phyloP scores from a whole-genome alignment of 805 yeast genomes.

The Schwanniomyces polymorphus region DNA sequence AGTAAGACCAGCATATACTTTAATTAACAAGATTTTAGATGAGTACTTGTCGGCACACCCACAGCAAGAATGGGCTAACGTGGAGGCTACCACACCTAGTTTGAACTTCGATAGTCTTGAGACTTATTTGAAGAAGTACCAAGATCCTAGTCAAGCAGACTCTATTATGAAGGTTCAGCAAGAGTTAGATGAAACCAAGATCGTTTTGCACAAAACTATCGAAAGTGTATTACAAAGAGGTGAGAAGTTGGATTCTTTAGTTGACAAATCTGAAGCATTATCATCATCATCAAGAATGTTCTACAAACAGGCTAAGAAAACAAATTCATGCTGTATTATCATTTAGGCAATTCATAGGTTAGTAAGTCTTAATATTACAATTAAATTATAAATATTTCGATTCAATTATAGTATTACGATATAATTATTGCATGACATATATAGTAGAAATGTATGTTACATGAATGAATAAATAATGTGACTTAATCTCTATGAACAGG shows the following conservation, averaged over 20 bases:
- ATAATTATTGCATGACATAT: no score
- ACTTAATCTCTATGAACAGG: background rate
- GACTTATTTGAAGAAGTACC: conserved; percentile 76
- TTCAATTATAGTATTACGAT: background rate
- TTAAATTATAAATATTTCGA: background rate
- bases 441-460: background rate
- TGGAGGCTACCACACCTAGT: conserved; percentile 44
- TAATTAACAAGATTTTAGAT: conserved; percentile 86
- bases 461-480: background rate
- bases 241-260: conserved; percentile 90
- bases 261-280: conserved; percentile 92
- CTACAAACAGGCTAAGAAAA: conserved; percentile 93
- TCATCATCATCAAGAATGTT: conserved; percentile 88
- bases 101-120: conserved; percentile 63
- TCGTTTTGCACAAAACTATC: conserved; percentile 92
- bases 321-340: conserved; percentile 82
- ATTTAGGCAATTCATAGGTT: conserved; percentile 38
- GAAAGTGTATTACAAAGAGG: conserved; percentile 95
- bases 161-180: conserved; percentile 96
- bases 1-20: conserved; percentile 91
- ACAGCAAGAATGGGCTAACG: conserved; percentile 59
- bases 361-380: no score
- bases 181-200: conserved; percentile 96
- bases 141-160: conserved; percentile 97
- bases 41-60: conserved; percentile 88